A percentile compares a stretch with the other conserved stretches of the same genome.
phyloP scores from a whole-genome alignment of 495 filamentous ascomycete genomes.

The Penicillium alfredii region DNA sequence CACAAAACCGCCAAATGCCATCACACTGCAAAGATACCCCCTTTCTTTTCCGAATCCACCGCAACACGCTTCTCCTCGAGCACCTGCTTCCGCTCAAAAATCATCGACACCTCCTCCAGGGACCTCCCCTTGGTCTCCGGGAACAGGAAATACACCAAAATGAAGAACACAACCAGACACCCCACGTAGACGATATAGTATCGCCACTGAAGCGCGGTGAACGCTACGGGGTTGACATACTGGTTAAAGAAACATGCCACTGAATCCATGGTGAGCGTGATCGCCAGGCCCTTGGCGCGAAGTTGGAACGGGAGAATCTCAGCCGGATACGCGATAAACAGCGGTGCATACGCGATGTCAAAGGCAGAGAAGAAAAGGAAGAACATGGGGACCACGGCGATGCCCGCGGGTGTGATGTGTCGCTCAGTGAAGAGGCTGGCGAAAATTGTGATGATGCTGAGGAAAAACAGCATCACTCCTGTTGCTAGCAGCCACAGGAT shows the following conservation, averaged over 20 bases:
- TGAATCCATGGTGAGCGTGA: slow-evolving; percentile 54
- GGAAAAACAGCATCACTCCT: slow-evolving; percentile 48
- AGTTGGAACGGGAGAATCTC: slow-evolving; percentile 65
- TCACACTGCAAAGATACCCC: too few species aligned
- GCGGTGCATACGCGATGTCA: slow-evolving; percentile 53
- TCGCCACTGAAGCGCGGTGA: slow-evolving; percentile 47
- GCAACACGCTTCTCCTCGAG: too few species aligned
- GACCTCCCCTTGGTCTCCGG: slow-evolving; percentile 61
- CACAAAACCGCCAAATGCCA: too few species aligned
- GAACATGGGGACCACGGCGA: slow-evolving; percentile 53
- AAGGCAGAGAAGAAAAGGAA: slow-evolving; percentile 54
- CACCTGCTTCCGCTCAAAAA: slow-evolving; percentile 46
- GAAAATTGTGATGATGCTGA: slow-evolving; percentile 49
- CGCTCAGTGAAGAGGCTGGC: slow-evolving; percentile 47
- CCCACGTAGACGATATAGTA: slow-evolving; percentile 58
- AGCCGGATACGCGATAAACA: slow-evolving; percentile 58
- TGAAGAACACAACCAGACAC: slow-evolving; percentile 48
- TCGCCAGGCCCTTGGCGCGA: slow-evolving; percentile 64
- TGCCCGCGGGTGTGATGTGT: slow-evolving; percentile 40
- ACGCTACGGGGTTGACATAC: slow-evolving; percentile 55
- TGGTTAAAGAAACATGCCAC: slow-evolving; percentile 52
- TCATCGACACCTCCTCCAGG: slow-evolving; percentile 57
- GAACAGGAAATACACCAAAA: slow-evolving; percentile 59
- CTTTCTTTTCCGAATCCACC: too few species aligned
- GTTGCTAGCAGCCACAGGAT: slow-evolving; percentile 52